These are phyloP conservation scores for Trichoderma aggressivum DNA, from an alignment of 2,329 filamentous ascomycete genomes.

Conservation along the genomic window DNA sequence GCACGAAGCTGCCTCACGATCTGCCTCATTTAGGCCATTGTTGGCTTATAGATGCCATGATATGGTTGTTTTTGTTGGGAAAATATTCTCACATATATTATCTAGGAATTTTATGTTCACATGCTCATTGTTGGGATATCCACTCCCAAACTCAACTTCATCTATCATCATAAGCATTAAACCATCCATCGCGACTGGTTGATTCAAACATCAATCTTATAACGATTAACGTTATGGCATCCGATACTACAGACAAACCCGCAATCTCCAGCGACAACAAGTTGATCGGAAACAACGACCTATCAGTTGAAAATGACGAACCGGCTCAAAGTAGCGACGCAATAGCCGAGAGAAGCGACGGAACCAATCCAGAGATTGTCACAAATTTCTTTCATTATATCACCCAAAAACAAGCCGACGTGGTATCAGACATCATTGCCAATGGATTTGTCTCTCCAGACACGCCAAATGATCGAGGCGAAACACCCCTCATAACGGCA, in stretches of 20 bases:
- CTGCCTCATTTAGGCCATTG: background rate
- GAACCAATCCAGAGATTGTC: background rate
- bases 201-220: background rate
- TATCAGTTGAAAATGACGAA: background rate
- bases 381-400: background rate
- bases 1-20: background rate
- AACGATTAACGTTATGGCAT: background rate
- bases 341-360: background rate
- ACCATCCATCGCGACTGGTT: background rate
- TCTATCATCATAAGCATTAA: background rate
- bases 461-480: background rate
- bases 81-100: background rate
- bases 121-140: background rate
- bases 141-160: background rate
- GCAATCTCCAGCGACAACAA: background rate
- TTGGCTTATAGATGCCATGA: background rate
- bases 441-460: background rate
- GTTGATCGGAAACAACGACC: accelerated
- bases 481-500: conserved; percentile 9
- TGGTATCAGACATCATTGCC: background rate
- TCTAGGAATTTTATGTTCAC: too few relatives aligned
- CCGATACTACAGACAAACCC: background rate
- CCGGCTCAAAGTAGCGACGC: background rate
- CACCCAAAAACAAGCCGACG: background rate
- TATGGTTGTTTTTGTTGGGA: background rate